Conservation (phyloP, 164 flowering plant species). For the Cinnamomum micranthum region DNA sequence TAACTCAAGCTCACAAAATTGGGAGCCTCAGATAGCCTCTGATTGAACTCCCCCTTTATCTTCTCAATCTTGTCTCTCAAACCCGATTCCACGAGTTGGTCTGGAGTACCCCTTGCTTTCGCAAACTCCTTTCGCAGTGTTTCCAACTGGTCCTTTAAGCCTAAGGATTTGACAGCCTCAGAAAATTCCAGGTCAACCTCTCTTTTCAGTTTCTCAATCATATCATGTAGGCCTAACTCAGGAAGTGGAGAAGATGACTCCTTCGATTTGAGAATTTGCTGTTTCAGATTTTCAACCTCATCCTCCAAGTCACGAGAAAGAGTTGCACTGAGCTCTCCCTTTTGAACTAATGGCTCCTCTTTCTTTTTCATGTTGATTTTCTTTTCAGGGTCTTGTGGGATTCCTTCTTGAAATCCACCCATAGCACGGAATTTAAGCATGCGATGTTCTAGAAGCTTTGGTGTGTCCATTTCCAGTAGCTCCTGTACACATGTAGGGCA, state of each 20-base stretch:
- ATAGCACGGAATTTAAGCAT: conserved; percentile 64
- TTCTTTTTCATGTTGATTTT: conserved; percentile 67
- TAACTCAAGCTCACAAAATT: conserved; percentile 49
- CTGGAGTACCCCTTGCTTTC: conserved; percentile 38
- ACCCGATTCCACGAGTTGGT: conserved; percentile 27
- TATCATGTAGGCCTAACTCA: conserved; percentile 38
- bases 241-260: conserved; percentile 46
- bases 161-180: conserved; percentile 60
- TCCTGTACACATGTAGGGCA: conserved; percentile 38
- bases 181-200: conserved; percentile 59
- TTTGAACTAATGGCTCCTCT: conserved; percentile 34
- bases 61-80: conserved; percentile 46
- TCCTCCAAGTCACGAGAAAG: conserved; percentile 41
- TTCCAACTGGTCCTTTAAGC: conserved; percentile 43
- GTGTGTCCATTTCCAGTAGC: conserved; percentile 62
- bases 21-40: conserved; percentile 50
- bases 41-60: conserved; percentile 46
- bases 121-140: conserved; percentile 43
- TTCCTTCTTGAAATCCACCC: conserved; percentile 72
- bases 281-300: conserved; percentile 65
- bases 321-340: conserved; percentile 19
- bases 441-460: conserved; percentile 56
- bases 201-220: conserved; percentile 56
- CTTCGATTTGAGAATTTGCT: conserved; percentile 46
- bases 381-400: conserved; percentile 50